These are phyloP conservation scores for Wickerhamiella siamensis DNA, from an alignment of 805 yeast genomes.

Conservation along the genomic window DNA sequence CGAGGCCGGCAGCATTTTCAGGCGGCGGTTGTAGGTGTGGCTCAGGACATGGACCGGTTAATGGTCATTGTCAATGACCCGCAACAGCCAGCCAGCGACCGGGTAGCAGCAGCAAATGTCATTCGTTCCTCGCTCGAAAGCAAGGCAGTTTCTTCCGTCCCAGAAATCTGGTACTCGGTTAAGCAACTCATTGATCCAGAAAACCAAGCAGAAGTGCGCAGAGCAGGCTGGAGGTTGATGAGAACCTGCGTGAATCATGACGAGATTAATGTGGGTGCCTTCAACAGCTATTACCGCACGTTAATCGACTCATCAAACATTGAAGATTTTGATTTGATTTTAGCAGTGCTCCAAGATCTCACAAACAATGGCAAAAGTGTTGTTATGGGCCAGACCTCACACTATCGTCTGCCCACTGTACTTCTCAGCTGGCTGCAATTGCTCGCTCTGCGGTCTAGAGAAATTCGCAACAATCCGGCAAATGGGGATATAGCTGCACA, in stretches of 20 bases:
- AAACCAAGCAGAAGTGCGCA: conserved; percentile 27
- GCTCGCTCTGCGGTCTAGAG: conserved; percentile 22
- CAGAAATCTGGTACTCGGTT: conserved; percentile 65
- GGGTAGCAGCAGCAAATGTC: conserved; percentile 35
- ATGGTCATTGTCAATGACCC: conserved; percentile 17
- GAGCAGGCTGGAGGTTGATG: conserved; percentile 40
- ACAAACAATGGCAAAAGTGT: conserved; percentile 36
- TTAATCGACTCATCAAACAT: conserved; percentile 37
- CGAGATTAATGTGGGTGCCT: conserved; percentile 34
- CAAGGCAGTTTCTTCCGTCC: conserved; percentile 42
- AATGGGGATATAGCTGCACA: conserved; percentile 17
- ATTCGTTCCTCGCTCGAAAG: conserved; percentile 38
- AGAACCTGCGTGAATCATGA: conserved; percentile 41
- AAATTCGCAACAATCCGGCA: conserved; percentile 19
- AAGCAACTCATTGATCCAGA: conserved; percentile 35
- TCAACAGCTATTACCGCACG: conserved; percentile 45
- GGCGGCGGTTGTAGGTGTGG: conserved; percentile 24
- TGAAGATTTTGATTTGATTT: conserved; percentile 37
- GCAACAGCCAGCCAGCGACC: conserved; percentile 19
- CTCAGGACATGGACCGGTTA: conserved; percentile 22
- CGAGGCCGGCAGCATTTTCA: conserved; percentile 1
- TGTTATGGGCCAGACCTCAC: conserved; percentile 19
- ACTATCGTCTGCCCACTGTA: conserved; percentile 29
- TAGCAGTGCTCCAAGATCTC: conserved; percentile 33
- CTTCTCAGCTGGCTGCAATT: conserved; percentile 27